Evolutionary conservation across 1,139 yeast species (phyloP).

Genomic region (Pichia sp.): DNA sequence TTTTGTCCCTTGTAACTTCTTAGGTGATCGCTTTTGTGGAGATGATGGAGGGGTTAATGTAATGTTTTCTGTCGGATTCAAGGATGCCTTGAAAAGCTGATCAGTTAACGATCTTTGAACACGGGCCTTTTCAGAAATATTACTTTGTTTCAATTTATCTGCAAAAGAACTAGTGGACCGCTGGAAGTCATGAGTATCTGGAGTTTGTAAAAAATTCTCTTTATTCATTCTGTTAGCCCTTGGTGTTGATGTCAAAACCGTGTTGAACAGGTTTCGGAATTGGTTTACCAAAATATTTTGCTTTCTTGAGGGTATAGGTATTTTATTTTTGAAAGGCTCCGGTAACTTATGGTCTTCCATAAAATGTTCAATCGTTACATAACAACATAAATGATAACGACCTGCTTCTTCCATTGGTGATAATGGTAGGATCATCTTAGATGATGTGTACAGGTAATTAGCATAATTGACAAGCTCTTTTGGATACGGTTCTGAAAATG

Average conservation of each 20-base stretch:
- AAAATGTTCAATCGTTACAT: slow-evolving; percentile 46
- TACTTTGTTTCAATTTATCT: not conserved
- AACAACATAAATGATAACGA: slow-evolving; percentile 59
- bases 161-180: not conserved
- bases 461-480: slow-evolving; percentile 40
- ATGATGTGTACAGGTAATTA: slow-evolving; percentile 43
- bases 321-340: slow-evolving; percentile 37
- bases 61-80: not conserved
- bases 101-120: not conserved
- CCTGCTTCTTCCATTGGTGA: slow-evolving; percentile 51
- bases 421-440: slow-evolving; percentile 35
- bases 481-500: slow-evolving; percentile 40
- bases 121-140: not conserved
- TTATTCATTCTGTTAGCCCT: slow-evolving; percentile 5
- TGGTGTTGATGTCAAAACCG: slow-evolving; percentile 7
- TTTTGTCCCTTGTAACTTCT: slow-evolving; percentile 1
- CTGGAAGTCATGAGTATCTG: not conserved
- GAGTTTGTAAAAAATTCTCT: not conserved
- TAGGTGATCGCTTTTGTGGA: slow-evolving; percentile 1
- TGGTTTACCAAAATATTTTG: slow-evolving; percentile 35
- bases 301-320: slow-evolving; percentile 51
- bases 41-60: slow-evolving; percentile 14
- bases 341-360: slow-evolving; percentile 36
- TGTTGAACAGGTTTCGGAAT: slow-evolving; percentile 28
- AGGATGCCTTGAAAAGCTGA: not conserved